Evolutionary conservation across 768 basidiomycete genomes (phyloP).

Genomic region (Tylopilus plumbeoviolaceoides): DNA sequence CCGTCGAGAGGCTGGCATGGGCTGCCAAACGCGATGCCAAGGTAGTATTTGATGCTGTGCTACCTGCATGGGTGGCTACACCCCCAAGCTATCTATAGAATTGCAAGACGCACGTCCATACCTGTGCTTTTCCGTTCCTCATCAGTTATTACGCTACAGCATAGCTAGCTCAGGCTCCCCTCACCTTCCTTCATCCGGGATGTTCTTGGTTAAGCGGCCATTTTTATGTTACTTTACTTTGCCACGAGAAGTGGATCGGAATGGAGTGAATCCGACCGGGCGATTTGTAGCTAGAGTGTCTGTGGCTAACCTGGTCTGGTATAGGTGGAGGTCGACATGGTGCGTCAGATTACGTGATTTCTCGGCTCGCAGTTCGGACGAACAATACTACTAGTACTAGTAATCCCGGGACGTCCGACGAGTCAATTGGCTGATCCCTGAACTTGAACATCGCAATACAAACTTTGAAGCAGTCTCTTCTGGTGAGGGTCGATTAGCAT

Average conservation of each 20-base stretch:
- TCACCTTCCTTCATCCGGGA: neutral
- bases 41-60: neutral
- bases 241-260: neutral
- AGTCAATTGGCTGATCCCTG: no score
- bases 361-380: neutral
- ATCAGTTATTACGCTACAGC: neutral
- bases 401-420: no score
- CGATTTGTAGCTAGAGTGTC: neutral
- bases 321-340: neutral
- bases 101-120: neutral
- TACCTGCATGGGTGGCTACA: neutral
- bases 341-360: neutral
- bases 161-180: neutral
- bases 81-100: neutral
- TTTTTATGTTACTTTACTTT: neutral
- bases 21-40: neutral
- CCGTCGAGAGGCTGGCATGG: neutral
- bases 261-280: neutral
- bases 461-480: neutral
- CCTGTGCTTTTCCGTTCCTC: neutral
- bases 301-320: neutral
- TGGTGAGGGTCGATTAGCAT: neutral
- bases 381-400: no score
- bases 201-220: neutral
- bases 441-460: no score